Conservation (phyloP, 306 rosid genomes). For the Malus asiatica region DNA sequence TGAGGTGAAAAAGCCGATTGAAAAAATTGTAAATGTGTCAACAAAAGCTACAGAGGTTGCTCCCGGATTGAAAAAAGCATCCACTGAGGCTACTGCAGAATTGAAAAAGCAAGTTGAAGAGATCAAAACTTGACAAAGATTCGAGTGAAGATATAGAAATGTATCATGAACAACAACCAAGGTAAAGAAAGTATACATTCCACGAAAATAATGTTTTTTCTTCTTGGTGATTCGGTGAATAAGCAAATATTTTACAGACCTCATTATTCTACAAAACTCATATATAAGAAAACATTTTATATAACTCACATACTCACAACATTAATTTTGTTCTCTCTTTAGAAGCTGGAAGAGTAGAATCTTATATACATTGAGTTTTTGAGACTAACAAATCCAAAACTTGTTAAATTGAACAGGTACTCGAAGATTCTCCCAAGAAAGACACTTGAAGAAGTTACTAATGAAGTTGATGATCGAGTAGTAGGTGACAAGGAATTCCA, state of each 20-base stretch:
- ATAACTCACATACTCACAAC: background rate
- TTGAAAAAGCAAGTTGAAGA: background rate
- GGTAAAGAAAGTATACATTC: background rate
- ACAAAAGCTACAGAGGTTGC: background rate
- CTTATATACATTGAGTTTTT: background rate
- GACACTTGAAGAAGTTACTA: conserved; percentile 13
- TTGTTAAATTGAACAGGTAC: conserved; percentile 24
- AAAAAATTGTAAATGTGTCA: background rate
- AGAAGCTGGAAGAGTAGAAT: background rate
- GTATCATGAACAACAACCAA: background rate
- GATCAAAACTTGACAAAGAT: background rate
- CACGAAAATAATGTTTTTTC: background rate
- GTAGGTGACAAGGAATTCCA: background rate
- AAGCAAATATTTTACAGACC: background rate
- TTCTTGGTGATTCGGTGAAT: background rate
- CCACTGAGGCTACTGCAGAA: background rate
- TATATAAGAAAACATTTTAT: background rate
- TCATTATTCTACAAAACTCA: background rate
- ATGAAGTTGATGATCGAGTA: conserved; percentile 8
- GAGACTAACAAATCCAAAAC: background rate
- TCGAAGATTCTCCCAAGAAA: background rate
- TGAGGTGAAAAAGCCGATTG: background rate
- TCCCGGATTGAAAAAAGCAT: background rate
- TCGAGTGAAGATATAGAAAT: background rate
- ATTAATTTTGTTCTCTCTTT: background rate